Conservation (phyloP, 2,329 filamentous ascomycete species). For the Venturia effusa region DNA sequence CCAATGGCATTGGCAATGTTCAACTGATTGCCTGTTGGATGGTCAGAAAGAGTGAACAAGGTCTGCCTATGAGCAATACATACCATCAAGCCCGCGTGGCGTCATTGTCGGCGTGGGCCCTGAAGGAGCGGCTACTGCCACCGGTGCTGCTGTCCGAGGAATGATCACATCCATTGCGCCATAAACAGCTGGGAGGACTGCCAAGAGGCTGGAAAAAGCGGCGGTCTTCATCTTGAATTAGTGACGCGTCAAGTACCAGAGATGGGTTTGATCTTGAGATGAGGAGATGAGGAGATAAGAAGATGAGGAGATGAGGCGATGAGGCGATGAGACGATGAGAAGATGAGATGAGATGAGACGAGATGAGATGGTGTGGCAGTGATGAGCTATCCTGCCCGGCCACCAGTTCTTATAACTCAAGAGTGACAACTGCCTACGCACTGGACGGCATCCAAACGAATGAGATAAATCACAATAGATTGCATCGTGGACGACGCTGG, state of each 20-base stretch:
- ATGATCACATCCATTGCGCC: neutral
- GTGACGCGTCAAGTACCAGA: neutral
- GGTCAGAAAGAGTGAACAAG: neutral
- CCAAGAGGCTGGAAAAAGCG: neutral
- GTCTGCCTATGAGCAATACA: neutral
- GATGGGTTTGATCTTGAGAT: neutral
- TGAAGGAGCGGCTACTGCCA: constrained; percentile 1
- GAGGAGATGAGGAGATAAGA: constrained; percentile 1
- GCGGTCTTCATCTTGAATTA: neutral
- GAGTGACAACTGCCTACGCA: neutral
- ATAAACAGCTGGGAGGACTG: neutral
- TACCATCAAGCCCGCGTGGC: neutral
- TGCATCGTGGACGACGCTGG: neutral
- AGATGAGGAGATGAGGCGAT: neutral
- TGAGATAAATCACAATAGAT: constrained; percentile 4
- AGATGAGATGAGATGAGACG: constrained; percentile 3
- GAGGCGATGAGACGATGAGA: neutral
- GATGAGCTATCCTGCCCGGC: neutral
- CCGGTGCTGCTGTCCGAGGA: neutral
- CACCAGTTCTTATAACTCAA: constrained; percentile 4
- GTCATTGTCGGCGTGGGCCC: neutral
- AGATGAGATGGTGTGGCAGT: neutral
- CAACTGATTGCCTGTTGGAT: neutral
- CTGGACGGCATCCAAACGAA: neutral
- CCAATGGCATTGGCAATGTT: neutral